Base-by-base conservation (phyloP, 805 yeast genomes). In the Candida coquimbonensis region DNA sequence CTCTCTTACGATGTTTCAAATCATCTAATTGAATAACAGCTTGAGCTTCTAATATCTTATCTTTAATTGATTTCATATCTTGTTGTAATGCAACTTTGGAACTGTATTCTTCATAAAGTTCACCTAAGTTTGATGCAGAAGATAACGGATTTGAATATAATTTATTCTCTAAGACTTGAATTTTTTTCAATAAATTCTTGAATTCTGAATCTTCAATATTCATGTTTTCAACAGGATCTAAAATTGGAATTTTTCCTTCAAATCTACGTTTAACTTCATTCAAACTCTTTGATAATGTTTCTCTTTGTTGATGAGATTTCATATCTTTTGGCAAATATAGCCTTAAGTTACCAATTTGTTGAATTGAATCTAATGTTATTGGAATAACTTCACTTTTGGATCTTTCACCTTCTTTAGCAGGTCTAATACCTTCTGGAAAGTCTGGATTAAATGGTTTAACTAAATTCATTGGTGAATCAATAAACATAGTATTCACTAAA, bases 21-120 rank as follows among this genome's bases (percentile, higher is more conserved):
- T 93, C 98, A 61, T 93, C 98, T 59, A 93, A 70, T 65, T 93
- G 99, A 54, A 91, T 82, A 16, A 93, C 89, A 0, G 97, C 85
- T 60, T 87, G 89, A 0, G 96, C 93, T 49, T 88, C 91, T 38
- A 73, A 67, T 36, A 91, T 83, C 60, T 85, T 81, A 26, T 74
- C 75, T 54, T 80, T 79, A 35, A 84, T 62, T 6, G 66, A 65
- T 53, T 80, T 79, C 43, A 87, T 80, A 46, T 81, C 74, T 13
- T 69, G 69, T 47, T 75, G 77, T 37, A 88, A 57, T 0, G 74
- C 73, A 50, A 84, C 79, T 64, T 89, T 90, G 26, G 70, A 65
- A 14, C 78, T 66, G 60, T 83, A 95, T 51, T 78, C 66, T 9
- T 75, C 76, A 61, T 85, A 90, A 27, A 85, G 61, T 40, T 77